Conservation (phyloP, 164 flowering plant species). For the Macadamia integrifolia region DNA sequence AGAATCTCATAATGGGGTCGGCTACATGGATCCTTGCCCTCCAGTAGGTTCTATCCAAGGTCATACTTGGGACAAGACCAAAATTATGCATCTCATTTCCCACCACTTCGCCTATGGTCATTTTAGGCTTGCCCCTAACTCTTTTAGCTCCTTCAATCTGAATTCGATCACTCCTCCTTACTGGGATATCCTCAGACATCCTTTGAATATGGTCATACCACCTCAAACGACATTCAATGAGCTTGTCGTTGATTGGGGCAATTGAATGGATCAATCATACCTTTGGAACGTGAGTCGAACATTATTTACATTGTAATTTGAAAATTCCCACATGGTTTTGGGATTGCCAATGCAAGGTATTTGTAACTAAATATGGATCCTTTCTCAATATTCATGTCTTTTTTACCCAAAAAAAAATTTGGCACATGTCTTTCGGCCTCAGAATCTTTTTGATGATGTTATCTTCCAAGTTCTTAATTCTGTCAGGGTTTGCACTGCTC, state of each 20-base stretch:
- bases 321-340: neutral
- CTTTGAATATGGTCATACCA: too few species aligned
- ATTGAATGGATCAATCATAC: conserved; percentile 85
- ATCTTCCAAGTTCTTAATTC: neutral
- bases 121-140: too few species aligned
- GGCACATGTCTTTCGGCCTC: neutral
- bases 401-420: neutral
- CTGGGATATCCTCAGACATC: too few species aligned
- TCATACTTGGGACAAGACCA: too few species aligned
- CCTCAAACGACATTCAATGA: too few species aligned
- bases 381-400: neutral
- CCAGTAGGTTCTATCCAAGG: too few species aligned
- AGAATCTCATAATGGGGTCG: too few species aligned
- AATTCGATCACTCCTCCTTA: too few species aligned
- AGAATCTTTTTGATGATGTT: neutral
- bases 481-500: conserved; percentile 6
- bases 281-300: conserved; percentile 76
- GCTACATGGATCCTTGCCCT: too few species aligned
- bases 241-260: conserved; percentile 27
- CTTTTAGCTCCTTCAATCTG: too few species aligned
- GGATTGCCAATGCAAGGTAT: neutral
- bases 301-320: neutral
- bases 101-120: too few species aligned
- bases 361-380: neutral
- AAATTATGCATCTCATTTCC: too few species aligned